Percentiles rank a stretch among this genome's conserved stretches.
Conservation (phyloP, 345 rosid species). For the Syzygium grande region DNA sequence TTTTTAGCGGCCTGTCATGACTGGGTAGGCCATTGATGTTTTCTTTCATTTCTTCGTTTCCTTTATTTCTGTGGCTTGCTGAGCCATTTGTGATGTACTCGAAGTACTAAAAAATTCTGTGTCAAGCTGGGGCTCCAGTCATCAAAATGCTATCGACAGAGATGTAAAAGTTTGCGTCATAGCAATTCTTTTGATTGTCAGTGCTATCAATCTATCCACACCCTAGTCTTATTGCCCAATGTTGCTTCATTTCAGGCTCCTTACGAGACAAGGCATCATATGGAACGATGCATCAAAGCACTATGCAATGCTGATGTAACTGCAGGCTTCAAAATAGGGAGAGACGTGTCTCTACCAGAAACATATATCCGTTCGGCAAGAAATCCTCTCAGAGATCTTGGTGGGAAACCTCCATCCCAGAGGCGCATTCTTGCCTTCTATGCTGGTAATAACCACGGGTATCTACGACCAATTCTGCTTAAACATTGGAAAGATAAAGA, state of each 20-base stretch:
- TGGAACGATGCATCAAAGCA: conserved; percentile 95
- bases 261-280: conserved; percentile 94
- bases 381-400: conserved; percentile 85
- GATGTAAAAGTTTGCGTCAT: not conserved
- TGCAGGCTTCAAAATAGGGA: conserved; percentile 83
- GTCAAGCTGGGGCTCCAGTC: not conserved
- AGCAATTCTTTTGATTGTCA: not conserved
- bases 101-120: not conserved
- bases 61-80: not conserved
- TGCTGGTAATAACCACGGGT: conserved; percentile 85
- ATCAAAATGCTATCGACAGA: not conserved
- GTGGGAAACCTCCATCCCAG: conserved; percentile 71
- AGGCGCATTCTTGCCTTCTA: conserved; percentile 77
- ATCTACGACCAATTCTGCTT: conserved; percentile 61
- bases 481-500: conserved; percentile 88
- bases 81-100: not conserved
- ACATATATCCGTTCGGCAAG: conserved; percentile 87
- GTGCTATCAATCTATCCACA: not conserved
- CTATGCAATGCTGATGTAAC: conserved; percentile 93
- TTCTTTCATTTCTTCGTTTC: not conserved
- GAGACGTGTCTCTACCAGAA: conserved; percentile 92
- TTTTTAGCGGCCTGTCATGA: conserved; percentile 97
- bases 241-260: conserved; percentile 58
- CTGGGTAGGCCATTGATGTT: conserved; percentile 51
- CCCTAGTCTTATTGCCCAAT: not conserved